Percentiles rank a stretch among this genome's conserved stretches.
Evolutionary conservation across 73 alveolate genomes (phyloP).

Genomic region (Paramecium caudatum): DNA sequence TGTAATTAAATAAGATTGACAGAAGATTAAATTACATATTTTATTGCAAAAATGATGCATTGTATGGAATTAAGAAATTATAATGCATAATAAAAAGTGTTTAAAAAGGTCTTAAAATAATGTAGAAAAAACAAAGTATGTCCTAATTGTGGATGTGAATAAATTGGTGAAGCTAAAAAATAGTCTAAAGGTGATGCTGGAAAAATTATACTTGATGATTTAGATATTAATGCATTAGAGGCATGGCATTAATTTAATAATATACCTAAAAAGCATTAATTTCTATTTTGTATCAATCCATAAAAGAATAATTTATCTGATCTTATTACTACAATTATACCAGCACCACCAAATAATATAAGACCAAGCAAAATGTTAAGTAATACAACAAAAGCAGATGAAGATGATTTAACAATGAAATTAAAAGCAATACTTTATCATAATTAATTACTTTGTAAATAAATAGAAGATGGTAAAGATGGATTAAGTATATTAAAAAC

Average conservation of each 20-base stretch:
- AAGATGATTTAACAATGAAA: constrained; percentile 53
- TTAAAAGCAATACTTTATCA: constrained; percentile 10
- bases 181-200: constrained; percentile 30
- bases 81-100: not conserved
- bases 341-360: constrained; percentile 73
- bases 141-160: not conserved
- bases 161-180: constrained; percentile 25
- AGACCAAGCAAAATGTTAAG: constrained; percentile 69
- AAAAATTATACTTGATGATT: not conserved
- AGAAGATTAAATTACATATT: not conserved
- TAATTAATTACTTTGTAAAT: constrained; percentile 11
- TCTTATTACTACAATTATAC: constrained; percentile 52
- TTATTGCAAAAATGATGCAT: constrained; percentile 4
- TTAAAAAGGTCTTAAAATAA: not conserved
- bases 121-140: not conserved
- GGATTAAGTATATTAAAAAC: not conserved
- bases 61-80: not conserved
- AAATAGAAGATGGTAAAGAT: not conserved
- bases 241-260: constrained; percentile 51
- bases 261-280: constrained; percentile 28
- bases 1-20: constrained; percentile 3
- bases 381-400: constrained; percentile 5
- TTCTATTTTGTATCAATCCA: constrained; percentile 62
- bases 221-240: constrained; percentile 60
- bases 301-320: constrained; percentile 62